Conservation (phyloP, 2,329 filamentous ascomycete species). For the Cladosporium sp. region DNA sequence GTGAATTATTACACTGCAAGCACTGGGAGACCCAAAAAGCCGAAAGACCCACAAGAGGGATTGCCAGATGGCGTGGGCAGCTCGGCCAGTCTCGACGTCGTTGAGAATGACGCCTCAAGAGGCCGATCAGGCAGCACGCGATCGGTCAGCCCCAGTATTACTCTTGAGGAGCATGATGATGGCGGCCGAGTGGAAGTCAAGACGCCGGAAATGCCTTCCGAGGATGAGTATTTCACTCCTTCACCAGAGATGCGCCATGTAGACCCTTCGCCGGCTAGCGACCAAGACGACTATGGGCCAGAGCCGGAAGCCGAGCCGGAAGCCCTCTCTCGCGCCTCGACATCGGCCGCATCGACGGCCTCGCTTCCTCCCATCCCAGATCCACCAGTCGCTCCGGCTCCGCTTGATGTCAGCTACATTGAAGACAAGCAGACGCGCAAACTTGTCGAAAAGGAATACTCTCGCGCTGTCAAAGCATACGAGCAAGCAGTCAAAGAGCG, state of each 20-base stretch:
- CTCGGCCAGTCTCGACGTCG: not conserved
- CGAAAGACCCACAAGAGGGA: constrained; percentile 38
- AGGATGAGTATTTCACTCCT: not conserved
- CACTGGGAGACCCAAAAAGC: constrained; percentile 58
- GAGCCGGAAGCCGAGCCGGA: not conserved
- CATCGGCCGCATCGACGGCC: not conserved
- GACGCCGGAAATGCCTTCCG: constrained; percentile 24
- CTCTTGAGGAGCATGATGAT: constrained; percentile 39
- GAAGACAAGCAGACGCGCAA: constrained; percentile 61
- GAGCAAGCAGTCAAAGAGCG: constrained; percentile 61
- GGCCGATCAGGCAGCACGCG: not conserved
- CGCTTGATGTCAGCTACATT: constrained; percentile 53
- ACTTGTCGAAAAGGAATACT: constrained; percentile 62
- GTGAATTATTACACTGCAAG: constrained; percentile 89
- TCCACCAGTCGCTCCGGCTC: constrained; percentile 44
- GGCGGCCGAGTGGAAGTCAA: constrained; percentile 31
- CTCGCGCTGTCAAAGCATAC: constrained; percentile 57
- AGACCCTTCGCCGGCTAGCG: not conserved
- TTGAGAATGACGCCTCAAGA: not conserved
- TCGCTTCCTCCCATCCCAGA: constrained; percentile 43
- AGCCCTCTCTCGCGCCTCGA: not conserved
- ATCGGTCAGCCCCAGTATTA: constrained; percentile 37
- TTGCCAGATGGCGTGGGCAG: constrained; percentile 5
- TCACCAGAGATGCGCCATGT: constrained; percentile 7
- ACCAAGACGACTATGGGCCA: not conserved